Conservation (phyloP, 1,284 basidiomycete genomes). For the Fereydounia khargensis region DNA sequence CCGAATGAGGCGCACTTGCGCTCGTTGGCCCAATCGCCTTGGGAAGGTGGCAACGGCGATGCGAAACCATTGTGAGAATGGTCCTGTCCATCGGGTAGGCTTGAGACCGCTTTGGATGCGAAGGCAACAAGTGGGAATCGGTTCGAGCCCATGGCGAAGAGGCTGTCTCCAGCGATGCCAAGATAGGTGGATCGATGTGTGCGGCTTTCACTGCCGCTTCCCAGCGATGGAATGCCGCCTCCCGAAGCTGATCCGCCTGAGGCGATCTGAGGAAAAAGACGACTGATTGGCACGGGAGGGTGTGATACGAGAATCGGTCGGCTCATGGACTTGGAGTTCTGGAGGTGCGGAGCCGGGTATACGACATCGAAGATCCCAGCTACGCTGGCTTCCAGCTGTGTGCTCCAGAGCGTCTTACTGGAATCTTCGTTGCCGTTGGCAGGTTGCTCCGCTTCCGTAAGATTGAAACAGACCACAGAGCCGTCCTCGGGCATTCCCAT, state of each 20-base stretch:
- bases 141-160: constrained; percentile 46
- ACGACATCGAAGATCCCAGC: constrained; percentile 48
- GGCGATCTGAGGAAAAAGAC: constrained; percentile 37
- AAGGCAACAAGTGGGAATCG: constrained; percentile 44
- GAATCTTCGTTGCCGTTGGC: constrained; percentile 2
- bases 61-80: constrained; percentile 1
- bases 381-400: constrained; percentile 27
- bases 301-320: constrained; percentile 39
- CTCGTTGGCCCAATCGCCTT: constrained; percentile 23
- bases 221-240: not conserved
- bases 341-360: constrained; percentile 31
- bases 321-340: constrained; percentile 32
- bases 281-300: constrained; percentile 24
- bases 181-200: constrained; percentile 34
- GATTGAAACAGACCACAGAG: constrained; percentile 48
- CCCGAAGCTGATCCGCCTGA: no score
- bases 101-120: constrained; percentile 18
- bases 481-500: constrained; percentile 50
- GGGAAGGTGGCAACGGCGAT: constrained; percentile 14
- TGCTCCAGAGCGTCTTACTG: constrained; percentile 28
- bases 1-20: constrained; percentile 35
- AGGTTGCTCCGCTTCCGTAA: constrained; percentile 12
- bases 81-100: constrained; percentile 11
- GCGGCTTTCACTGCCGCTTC: not conserved
- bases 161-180: constrained; percentile 41